Conservation (phyloP, 75 land plant species). For the Azolla pinnata region DNA sequence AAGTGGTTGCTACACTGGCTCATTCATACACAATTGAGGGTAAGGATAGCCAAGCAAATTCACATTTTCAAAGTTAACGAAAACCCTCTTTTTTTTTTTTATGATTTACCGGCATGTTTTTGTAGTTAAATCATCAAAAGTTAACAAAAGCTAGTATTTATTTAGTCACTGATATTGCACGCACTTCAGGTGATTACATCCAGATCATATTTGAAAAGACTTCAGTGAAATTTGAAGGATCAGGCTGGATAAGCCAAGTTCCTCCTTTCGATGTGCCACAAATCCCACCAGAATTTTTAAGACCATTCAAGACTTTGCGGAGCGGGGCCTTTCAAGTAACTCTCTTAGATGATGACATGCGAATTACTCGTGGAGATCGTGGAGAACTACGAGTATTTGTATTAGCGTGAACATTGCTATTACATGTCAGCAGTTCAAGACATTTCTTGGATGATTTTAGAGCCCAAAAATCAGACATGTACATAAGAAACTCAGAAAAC, state of each 20-base stretch:
- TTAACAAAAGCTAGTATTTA: too few relatives aligned
- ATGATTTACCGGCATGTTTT: not conserved
- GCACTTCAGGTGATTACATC: conserved; percentile 45
- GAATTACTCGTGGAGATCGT: conserved; percentile 86
- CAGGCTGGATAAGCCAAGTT: conserved; percentile 62
- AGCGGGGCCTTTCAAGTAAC: conserved; percentile 76
- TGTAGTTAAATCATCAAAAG: not conserved
- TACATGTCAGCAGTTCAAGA: too few relatives aligned
- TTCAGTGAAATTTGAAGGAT: conserved; percentile 34
- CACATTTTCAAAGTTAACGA: not conserved
- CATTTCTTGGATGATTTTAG: too few relatives aligned
- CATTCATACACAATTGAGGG: conserved; percentile 79
- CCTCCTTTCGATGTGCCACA: conserved; percentile 73
- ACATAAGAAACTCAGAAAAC: too few relatives aligned
- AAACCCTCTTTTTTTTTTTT: not conserved
- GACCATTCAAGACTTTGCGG: conserved; percentile 51
- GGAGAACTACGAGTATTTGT: conserved; percentile 94
- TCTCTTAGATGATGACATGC: conserved; percentile 56
- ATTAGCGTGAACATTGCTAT: conserved; percentile 52
- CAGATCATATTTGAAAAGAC: conserved; percentile 78
- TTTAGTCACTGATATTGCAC: not conserved
- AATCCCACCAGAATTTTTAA: conserved; percentile 63
- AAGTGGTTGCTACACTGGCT: conserved; percentile 69
- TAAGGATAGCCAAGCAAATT: conserved; percentile 15
- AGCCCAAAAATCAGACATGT: too few relatives aligned